Conservation (phyloP, 2,329 filamentous ascomycete species). For the Fusarium sp. region DNA sequence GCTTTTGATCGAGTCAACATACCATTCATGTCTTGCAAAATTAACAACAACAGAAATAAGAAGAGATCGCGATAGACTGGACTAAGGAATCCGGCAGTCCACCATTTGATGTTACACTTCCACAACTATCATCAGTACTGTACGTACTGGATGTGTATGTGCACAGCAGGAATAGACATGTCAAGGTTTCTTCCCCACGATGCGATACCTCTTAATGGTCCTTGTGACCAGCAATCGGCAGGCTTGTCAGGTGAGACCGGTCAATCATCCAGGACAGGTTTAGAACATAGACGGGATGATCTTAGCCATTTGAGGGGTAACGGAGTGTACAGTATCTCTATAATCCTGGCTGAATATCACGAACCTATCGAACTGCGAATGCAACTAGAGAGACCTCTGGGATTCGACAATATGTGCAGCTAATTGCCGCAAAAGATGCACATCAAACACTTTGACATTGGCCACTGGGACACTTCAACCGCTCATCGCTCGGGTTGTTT, state of each 20-base stretch:
- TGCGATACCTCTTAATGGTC: constrained; percentile 7
- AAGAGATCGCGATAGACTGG: background rate
- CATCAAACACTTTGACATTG: background rate
- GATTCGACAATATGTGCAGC: constrained; percentile 20
- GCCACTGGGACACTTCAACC: background rate
- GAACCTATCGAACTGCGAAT: background rate
- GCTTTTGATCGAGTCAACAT: background rate
- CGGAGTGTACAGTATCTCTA: background rate
- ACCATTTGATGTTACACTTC: constrained; percentile 13
- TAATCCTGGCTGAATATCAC: constrained; percentile 8
- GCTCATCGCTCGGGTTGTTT: background rate
- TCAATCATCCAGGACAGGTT: constrained; percentile 22
- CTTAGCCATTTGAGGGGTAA: constrained; percentile 36
- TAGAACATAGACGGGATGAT: constrained; percentile 21
- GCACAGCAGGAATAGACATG: constrained; percentile 1
- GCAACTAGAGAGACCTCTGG: background rate
- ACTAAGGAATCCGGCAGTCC: background rate
- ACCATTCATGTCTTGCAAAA: background rate
- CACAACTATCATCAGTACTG: background rate
- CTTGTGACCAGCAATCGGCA: constrained; percentile 7
- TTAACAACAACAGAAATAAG: background rate
- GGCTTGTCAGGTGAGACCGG: constrained; percentile 35
- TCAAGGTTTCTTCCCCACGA: constrained; percentile 7
- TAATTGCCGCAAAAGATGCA: constrained; percentile 20
- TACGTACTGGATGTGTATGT: background rate